Conservation (phyloP, 441 rosid genomes). For the Populus hybrid region DNA sequence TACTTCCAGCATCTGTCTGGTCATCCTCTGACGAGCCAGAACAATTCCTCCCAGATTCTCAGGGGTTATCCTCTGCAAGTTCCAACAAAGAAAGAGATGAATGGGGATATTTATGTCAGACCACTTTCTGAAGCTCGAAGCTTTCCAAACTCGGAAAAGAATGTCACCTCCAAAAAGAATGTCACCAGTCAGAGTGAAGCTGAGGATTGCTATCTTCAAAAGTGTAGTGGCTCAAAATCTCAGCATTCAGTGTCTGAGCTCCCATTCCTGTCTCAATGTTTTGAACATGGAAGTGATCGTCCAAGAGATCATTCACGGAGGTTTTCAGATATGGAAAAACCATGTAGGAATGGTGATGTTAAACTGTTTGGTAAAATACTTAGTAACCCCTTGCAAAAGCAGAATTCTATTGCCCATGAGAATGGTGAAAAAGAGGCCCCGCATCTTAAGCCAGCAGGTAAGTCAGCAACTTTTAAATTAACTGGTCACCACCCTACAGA, state of each 20-base stretch:
- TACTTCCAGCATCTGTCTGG: constrained; percentile 27
- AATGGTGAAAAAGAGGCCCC: constrained; percentile 34
- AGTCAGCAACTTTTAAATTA: constrained; percentile 38
- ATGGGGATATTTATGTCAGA: constrained; percentile 30
- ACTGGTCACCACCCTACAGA: constrained; percentile 30
- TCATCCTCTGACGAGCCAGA: constrained; percentile 29
- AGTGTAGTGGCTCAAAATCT: constrained; percentile 42
- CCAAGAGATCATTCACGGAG: constrained; percentile 36
- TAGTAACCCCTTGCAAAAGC: constrained; percentile 33
- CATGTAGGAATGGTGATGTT: constrained; percentile 62
- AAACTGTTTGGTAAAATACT: constrained; percentile 89
- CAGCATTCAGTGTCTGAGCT: constrained; percentile 35
- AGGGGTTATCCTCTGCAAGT: constrained; percentile 45
- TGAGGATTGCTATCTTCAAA: constrained; percentile 52
- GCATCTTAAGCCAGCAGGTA: constrained; percentile 31
- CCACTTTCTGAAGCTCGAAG: constrained; percentile 29
- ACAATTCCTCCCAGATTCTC: constrained; percentile 38
- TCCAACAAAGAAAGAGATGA: constrained; percentile 38
- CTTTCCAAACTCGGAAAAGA: constrained; percentile 23
- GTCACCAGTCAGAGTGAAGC: constrained; percentile 21
- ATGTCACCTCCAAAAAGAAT: constrained; percentile 23
- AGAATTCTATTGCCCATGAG: constrained; percentile 31
- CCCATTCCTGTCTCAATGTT: constrained; percentile 28
- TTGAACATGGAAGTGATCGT: constrained; percentile 34
- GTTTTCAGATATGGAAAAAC: constrained; percentile 50